Evolutionary conservation across 2,329 filamentous ascomycete species (phyloP).

Genomic region (Cyphellophora attinorum): DNA sequence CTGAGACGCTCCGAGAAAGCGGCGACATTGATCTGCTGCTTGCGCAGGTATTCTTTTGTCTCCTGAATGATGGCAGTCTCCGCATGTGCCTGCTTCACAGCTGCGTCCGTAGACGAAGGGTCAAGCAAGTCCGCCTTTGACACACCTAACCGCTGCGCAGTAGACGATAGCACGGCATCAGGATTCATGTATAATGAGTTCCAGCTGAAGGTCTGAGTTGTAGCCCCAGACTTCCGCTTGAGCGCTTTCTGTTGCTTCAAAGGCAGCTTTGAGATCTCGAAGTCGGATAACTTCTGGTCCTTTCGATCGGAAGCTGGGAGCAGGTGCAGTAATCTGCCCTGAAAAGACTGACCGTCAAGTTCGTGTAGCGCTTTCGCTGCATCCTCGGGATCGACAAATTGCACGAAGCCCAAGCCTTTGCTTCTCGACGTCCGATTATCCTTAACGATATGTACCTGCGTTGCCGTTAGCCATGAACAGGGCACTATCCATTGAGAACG

Average conservation of each 20-base stretch:
- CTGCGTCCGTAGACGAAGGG: conserved; percentile 89
- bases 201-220: conserved; percentile 81
- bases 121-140: conserved; percentile 87
- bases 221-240: conserved; percentile 71
- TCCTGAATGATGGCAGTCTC: conserved; percentile 96
- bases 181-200: conserved; percentile 97
- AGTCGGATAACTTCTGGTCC: conserved; percentile 75
- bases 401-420: conserved; percentile 86
- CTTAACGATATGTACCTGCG: conserved; percentile 75
- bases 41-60: conserved; percentile 81
- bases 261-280: conserved; percentile 78
- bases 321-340: conserved; percentile 85
- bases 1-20: conserved; percentile 79
- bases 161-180: conserved; percentile 84
- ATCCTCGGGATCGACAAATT: conserved; percentile 61
- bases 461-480: conserved; percentile 31
- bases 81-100: conserved; percentile 91
- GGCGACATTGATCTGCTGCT: conserved; percentile 83
- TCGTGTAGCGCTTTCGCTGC: conserved; percentile 71
- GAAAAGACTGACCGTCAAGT: conserved; percentile 77
- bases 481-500: conserved; percentile 14
- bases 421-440: conserved; percentile 59
- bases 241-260: conserved; percentile 91
- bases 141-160: conserved; percentile 77
- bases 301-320: conserved; percentile 76